Base-by-base conservation (phyloP, 2,329 filamentous ascomycete genomes). In the Ophiostoma ulmi region DNA sequence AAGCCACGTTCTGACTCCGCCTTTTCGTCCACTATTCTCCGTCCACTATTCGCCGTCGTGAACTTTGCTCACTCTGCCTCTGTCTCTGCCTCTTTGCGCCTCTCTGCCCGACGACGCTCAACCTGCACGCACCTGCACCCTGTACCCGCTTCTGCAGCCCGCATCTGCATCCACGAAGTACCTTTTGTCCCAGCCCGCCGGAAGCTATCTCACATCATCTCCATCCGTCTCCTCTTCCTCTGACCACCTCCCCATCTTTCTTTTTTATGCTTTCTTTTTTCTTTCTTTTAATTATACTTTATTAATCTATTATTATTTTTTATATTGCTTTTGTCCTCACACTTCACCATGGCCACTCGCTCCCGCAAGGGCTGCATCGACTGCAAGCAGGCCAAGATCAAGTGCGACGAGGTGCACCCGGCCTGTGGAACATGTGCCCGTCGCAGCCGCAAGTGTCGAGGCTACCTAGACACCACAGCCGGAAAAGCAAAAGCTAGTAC, bases 351-450 rank as follows among this genome's bases (percentile, higher is more conserved):
- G 73, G 61, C 72, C 6, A 73, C 73, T 2, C 73, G 73, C 7
- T 73, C 73, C 36, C 73, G 73, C 55, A 73, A 73, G 61, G 73
- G 73, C 64, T 73, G 73, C 70, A 73, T 73, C 61, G 73, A 73
- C 66, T 73, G 73, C 70, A 73, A 73, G 69, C 71, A 73, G 69
- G 73, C 73, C 70, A 73, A 73, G 69, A 67, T 73, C 72, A 73
- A 73, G 68, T 73, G 73, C 61, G 73, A 73, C 65, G 73, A 73
- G 67, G 73, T 72, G 26, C 73, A 72, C 31, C 73, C 73, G 7
- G 68, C 68, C 26, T 73, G 73, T 36, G 73, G 73, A 3, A 73
- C 73, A 20, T 73, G 73, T 38, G 64, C 70, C 31, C 73, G 73
- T 4, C 73, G 73, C 41, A 71, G 61, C 52, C 72, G 73, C 2